phyloP scores from a whole-genome alignment of 352 stramenopile species.

The Thalassiosira pacifica region DNA sequence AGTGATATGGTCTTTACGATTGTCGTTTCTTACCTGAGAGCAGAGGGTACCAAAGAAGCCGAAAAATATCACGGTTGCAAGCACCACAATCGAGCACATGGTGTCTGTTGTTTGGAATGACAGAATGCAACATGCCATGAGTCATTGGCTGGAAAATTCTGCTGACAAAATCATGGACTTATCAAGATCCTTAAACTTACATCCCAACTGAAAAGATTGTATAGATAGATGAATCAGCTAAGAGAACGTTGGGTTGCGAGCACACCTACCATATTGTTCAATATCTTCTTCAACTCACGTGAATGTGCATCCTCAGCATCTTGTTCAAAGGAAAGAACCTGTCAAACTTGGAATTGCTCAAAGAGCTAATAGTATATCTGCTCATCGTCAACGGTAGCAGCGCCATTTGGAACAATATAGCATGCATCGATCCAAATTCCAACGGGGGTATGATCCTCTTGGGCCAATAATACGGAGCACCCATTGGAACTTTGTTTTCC shows the following conservation, averaged over 20 bases:
- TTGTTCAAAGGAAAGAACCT: slow-evolving; percentile 65
- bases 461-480: slow-evolving; percentile 50
- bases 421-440: slow-evolving; percentile 72
- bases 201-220: too few relatives aligned
- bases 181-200: too few relatives aligned
- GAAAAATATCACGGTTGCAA: slow-evolving; percentile 67
- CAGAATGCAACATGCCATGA: too few relatives aligned
- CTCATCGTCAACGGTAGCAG: slow-evolving; percentile 68
- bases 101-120: slow-evolving; percentile 17
- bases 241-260: too few relatives aligned
- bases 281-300: slow-evolving; percentile 34
- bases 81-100: slow-evolving; percentile 53
- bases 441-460: slow-evolving; percentile 63
- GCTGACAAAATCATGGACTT: too few relatives aligned
- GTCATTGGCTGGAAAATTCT: too few relatives aligned
- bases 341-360: slow-evolving; percentile 46
- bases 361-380: slow-evolving; percentile 52
- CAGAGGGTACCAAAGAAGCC: slow-evolving; percentile 64
- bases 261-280: too few relatives aligned
- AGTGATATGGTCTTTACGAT: too few relatives aligned
- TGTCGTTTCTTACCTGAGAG: slow-evolving; percentile 4
- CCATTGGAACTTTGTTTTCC: slow-evolving; percentile 42
- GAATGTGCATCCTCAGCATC: slow-evolving; percentile 55
- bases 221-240: too few relatives aligned
- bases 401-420: slow-evolving; percentile 73